Percentiles rank a stretch among this genome's conserved stretches.
These are phyloP conservation scores for Baudoinia panamericana DNA, from an alignment of 495 filamentous ascomycete species.

Conservation along the genomic window DNA sequence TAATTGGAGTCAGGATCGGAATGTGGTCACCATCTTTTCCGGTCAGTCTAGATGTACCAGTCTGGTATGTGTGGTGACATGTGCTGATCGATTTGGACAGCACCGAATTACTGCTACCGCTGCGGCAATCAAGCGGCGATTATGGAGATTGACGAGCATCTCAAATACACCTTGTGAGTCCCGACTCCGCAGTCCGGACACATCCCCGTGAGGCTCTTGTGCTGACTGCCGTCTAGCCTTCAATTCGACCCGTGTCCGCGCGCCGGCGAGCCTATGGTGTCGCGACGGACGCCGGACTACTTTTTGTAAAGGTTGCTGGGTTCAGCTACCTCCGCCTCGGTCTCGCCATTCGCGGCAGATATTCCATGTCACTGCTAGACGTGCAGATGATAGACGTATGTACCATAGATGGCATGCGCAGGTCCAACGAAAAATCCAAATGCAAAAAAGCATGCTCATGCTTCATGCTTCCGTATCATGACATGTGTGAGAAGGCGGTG, in stretches of 20 bases:
- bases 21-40: slow-evolving; percentile 97
- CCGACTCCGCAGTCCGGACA: neutral
- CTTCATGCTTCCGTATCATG: too few species aligned
- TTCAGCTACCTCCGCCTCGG: too few species aligned
- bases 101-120: slow-evolving; percentile 94
- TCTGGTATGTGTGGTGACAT: neutral
- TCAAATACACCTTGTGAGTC: slow-evolving; percentile 98
- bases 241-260: slow-evolving; percentile 98
- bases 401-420: slow-evolving; percentile 3
- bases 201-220: too few species aligned
- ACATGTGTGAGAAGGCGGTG: too few species aligned
- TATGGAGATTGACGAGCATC: slow-evolving; percentile 99
- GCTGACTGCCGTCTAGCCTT: slow-evolving; percentile 45
- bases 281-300: slow-evolving; percentile 90
- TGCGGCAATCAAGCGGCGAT: slow-evolving; percentile 98
- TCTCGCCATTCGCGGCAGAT: too few species aligned
- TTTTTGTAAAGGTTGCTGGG: slow-evolving; percentile 74
- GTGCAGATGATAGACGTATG: slow-evolving; percentile 3
- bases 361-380: too few species aligned
- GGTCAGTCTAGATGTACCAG: too few species aligned
- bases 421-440: too few species aligned
- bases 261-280: slow-evolving; percentile 97
- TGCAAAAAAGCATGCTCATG: too few species aligned
- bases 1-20: slow-evolving; percentile 94
- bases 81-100: slow-evolving; percentile 33